These are phyloP conservation scores for Cladochytrium tenue DNA, from an alignment of 371 early-diverging fungal species.

Conservation along the genomic window DNA sequence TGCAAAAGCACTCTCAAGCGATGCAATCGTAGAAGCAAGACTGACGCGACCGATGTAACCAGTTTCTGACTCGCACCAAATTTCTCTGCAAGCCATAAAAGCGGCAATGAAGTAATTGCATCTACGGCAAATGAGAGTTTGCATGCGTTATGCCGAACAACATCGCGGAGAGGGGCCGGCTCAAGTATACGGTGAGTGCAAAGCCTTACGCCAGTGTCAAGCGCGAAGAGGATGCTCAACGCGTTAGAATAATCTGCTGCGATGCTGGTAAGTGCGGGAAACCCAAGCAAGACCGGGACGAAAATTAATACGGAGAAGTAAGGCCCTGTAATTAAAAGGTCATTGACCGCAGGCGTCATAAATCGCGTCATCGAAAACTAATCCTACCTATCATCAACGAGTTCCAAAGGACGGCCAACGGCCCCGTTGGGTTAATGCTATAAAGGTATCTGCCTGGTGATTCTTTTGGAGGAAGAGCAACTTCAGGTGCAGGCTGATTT, in stretches of 20 bases:
- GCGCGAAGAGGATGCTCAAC: neutral
- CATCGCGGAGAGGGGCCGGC: neutral
- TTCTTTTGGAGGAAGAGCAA: too few relatives aligned
- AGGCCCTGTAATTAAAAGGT: neutral
- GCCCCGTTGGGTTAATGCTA: neutral
- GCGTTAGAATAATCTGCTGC: neutral
- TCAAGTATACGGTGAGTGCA: neutral
- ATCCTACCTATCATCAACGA: neutral
- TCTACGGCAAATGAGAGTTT: neutral
- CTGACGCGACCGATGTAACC: neutral
- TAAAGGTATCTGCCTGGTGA: too few relatives aligned
- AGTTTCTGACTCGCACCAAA: neutral
- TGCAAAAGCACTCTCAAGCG: neutral
- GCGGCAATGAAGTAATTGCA: neutral
- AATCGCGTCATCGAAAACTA: neutral
- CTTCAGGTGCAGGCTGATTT: too few relatives aligned
- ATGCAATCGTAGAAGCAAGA: neutral
- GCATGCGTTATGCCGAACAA: neutral
- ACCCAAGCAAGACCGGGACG: neutral
- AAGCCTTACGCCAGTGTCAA: neutral
- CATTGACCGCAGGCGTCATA: neutral
- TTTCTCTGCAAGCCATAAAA: neutral
- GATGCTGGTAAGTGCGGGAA: neutral
- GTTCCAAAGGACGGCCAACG: neutral
- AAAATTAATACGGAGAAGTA: neutral